Conservation (phyloP, 352 stramenopile species). For the Globisporangium megalacanthum region DNA sequence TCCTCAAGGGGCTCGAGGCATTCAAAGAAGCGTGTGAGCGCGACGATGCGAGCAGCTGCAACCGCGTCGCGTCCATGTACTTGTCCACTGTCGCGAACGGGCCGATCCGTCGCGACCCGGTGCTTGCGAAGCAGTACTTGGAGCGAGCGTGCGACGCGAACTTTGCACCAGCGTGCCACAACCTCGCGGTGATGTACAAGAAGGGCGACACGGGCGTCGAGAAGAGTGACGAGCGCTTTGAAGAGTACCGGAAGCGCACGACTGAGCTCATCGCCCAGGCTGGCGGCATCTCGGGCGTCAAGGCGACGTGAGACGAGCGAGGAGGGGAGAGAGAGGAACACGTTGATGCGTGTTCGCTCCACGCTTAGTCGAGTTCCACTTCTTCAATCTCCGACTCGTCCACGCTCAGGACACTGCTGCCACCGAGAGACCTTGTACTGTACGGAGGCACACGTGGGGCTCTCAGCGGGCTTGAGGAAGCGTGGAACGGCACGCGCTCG, state of each 20-base stretch:
- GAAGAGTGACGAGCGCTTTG: constrained; percentile 56
- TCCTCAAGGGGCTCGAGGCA: constrained; percentile 49
- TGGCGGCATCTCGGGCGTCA: constrained; percentile 48
- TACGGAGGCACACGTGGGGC: background rate
- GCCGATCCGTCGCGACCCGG: constrained; percentile 41
- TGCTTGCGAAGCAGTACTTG: constrained; percentile 60
- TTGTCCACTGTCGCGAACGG: constrained; percentile 29
- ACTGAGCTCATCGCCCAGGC: constrained; percentile 68
- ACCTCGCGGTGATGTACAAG: constrained; percentile 87
- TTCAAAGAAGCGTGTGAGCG: constrained; percentile 74
- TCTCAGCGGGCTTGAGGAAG: background rate
- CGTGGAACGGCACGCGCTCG: background rate
- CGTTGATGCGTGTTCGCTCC: background rate
- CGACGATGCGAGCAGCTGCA: constrained; percentile 79
- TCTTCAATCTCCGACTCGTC: constrained; percentile 68
- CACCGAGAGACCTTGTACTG: background rate
- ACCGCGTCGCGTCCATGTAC: constrained; percentile 75
- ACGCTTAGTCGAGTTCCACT: constrained; percentile 23
- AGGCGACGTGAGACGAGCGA: constrained; percentile 24
- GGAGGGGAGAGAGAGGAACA: background rate
- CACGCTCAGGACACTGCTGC: constrained; percentile 23
- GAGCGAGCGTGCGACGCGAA: constrained; percentile 77
- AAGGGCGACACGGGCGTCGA: constrained; percentile 71
- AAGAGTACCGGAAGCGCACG: constrained; percentile 75
- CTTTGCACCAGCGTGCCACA: constrained; percentile 84